Evolutionary conservation across 768 basidiomycete species (phyloP), one percentile per base, ranked within the genome.

Genomic region (Hemileccinum impolitum): DNA sequence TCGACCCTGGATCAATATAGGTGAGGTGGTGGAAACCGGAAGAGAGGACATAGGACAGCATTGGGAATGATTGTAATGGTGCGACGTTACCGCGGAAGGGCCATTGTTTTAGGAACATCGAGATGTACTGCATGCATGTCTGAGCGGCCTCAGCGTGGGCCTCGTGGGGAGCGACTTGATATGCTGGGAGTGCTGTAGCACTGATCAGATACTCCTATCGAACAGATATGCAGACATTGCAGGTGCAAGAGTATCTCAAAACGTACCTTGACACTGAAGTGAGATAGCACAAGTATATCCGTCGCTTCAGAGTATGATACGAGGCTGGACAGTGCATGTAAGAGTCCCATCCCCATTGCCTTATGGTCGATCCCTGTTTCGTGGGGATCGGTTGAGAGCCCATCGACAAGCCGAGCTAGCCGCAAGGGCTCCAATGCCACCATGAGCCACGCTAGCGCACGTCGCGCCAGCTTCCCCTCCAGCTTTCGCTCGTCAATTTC

Each of bases 161-260:
- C 1, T 40, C 38, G 12, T 26, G 32, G 3, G 31, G 9, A 6
- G 25, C 17, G 32, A 50, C 11, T 1, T 26, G 38, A 30, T 50
- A 50, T 17, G 12, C 15, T 1, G 38, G 43, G 6, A 31, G 38
- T 9, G 38, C 14, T 3, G 25, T 14, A 8, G 23, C 11, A 6
- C 43, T 34, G 6, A 25, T 45, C 13, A 50, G 38, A 13, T 50
- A 50, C 39, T 50, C 49, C 49, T 50, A 10, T 2, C 5, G 7
- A 5, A 38, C 1, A 8, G 15, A 12, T 3, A 23, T 28, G 5
- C 6, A 12, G 26, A 17, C 21, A 12, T 17, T 9, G 5, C 13
- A 14, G 7, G 19, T 13, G 11, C 12, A 19, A 7, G 13, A n/a
- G 7, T 7, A 15, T 15, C 7, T 10, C 21, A 7, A 9, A 6